Conservation (phyloP, 164 flowering plant genomes). For the Akebia trifoliata region DNA sequence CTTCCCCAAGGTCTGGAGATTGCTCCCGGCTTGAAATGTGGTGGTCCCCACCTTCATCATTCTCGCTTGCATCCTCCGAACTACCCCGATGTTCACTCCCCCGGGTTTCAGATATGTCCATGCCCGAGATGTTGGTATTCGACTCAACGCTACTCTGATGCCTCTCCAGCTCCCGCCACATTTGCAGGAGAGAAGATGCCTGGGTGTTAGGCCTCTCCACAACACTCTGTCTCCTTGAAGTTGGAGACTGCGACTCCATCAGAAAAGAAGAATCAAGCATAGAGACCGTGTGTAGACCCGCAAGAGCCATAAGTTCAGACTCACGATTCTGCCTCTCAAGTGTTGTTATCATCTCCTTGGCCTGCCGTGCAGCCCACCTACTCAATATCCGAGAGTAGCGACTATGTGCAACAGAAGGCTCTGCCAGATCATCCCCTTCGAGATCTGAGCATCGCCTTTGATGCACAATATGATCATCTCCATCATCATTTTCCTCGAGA, state of each 20-base stretch:
- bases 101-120: conserved; percentile 46
- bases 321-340: conserved; percentile 92
- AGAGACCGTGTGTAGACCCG: conserved; percentile 75
- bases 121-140: conserved; percentile 38
- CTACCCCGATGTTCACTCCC: conserved; percentile 56
- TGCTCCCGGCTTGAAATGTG: conserved; percentile 81
- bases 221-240: conserved; percentile 64
- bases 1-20: conserved; percentile 90
- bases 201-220: conserved; percentile 75
- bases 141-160: conserved; percentile 60
- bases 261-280: conserved; percentile 67
- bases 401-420: conserved; percentile 88
- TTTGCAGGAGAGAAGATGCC: conserved; percentile 81
- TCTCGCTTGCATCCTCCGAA: conserved; percentile 67
- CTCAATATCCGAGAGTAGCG: conserved; percentile 83
- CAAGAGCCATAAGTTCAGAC: conserved; percentile 92
- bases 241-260: conserved; percentile 80
- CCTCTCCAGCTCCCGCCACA: conserved; percentile 98
- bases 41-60: conserved; percentile 50
- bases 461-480: conserved; percentile 69
- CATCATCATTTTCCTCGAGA: conserved; percentile 74
- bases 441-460: conserved; percentile 81
- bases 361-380: conserved; percentile 95
- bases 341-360: conserved; percentile 95
- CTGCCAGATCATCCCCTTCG: conserved; percentile 94